These are phyloP conservation scores for Jacaranda mimosifolia DNA, from an alignment of 257 asterid species.

Conservation along the genomic window DNA sequence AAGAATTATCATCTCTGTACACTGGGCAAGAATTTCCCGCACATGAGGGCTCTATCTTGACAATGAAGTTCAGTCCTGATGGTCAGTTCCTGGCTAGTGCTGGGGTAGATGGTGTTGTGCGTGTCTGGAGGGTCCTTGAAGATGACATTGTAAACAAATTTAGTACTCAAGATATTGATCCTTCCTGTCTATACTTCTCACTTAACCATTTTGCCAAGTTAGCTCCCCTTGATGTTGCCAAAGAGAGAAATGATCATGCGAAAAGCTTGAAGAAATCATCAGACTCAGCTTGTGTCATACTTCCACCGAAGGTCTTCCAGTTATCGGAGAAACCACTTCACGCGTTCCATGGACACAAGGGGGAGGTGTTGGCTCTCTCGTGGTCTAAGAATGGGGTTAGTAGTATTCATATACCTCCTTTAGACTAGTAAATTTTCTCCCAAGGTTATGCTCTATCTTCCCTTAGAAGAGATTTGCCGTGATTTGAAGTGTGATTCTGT, in stretches of 20 bases:
- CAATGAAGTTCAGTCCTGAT: slow-evolving; percentile 90
- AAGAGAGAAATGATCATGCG: slow-evolving; percentile 45
- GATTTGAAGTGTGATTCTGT: slow-evolving; percentile 10
- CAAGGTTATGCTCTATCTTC: neutral
- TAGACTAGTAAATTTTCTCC: neutral
- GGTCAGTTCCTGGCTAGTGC: slow-evolving; percentile 91
- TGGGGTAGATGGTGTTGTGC: slow-evolving; percentile 85
- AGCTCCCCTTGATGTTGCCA: slow-evolving; percentile 54
- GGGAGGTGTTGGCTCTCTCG: slow-evolving; percentile 83
- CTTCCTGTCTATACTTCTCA: slow-evolving; percentile 74
- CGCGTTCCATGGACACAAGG: slow-evolving; percentile 78
- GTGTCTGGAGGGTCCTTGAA: slow-evolving; percentile 87
- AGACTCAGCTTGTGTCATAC: slow-evolving; percentile 77
- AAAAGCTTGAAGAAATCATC: slow-evolving; percentile 62
- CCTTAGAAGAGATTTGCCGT: slow-evolving; percentile 14
- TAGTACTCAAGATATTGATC: slow-evolving; percentile 56
- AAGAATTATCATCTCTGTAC: slow-evolving; percentile 77
- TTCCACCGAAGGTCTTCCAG: slow-evolving; percentile 81
- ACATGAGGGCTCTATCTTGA: slow-evolving; percentile 82
- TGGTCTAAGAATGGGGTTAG: slow-evolving; percentile 95
- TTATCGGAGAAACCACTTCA: slow-evolving; percentile 86
- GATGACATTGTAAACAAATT: slow-evolving; percentile 56
- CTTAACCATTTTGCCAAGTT: slow-evolving; percentile 64
- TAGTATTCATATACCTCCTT: slow-evolving; percentile 25
- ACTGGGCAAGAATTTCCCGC: slow-evolving; percentile 86